phyloP scores from a whole-genome alignment of 306 rosid genomes.

The Arachis hypogaea region DNA sequence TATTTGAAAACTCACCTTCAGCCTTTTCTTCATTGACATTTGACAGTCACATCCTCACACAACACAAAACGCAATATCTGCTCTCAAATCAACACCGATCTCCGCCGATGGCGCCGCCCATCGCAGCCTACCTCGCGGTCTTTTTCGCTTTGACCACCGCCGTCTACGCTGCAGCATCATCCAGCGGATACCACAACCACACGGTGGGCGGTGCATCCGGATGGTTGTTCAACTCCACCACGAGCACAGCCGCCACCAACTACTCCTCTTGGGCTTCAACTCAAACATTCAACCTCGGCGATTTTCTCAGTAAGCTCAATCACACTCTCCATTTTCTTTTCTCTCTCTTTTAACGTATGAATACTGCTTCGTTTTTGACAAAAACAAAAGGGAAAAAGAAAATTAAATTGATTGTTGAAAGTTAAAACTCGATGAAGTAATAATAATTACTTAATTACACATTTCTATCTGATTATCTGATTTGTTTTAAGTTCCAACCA shows the following conservation, averaged over 20 bases:
- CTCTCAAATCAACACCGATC: slow-evolving; percentile 10
- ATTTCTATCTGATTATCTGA: no score
- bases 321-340: not conserved
- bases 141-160: slow-evolving; percentile 29
- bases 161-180: slow-evolving; percentile 28
- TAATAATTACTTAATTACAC: no score
- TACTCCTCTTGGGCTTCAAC: slow-evolving; percentile 80
- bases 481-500: not conserved
- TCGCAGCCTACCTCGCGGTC: slow-evolving; percentile 25
- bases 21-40: not conserved
- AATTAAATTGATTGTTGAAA: no score
- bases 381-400: not conserved
- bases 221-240: slow-evolving; percentile 75
- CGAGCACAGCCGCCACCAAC: slow-evolving; percentile 67
- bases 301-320: slow-evolving; percentile 66
- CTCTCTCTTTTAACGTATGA: not conserved
- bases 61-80: not conserved
- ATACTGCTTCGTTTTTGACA: not conserved
- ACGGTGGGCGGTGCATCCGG: slow-evolving; percentile 78
- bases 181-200: slow-evolving; percentile 64
- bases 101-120: slow-evolving; percentile 43
- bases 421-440: no score
- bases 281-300: slow-evolving; percentile 81
- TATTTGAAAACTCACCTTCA: no score
- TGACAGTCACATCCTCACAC: not conserved